These are phyloP conservation scores for Purpureocillium takamizusanense DNA, from an alignment of 2,329 filamentous ascomycete species.

Conservation along the genomic window DNA sequence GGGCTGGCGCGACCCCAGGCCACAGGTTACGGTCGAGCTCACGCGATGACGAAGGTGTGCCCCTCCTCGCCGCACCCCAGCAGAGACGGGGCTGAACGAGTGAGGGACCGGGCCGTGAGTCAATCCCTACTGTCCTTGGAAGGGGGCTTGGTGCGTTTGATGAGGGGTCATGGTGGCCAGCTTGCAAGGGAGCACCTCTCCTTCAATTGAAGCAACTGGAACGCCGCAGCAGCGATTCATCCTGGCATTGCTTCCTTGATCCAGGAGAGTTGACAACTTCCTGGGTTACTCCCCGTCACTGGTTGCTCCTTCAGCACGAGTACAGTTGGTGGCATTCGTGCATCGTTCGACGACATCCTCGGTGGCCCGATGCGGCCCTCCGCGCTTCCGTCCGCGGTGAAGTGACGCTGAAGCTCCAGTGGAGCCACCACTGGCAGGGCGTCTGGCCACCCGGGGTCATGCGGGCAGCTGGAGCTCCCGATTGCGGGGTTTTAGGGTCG, in stretches of 20 bases:
- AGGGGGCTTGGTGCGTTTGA: not conserved
- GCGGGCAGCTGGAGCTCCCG: slow-evolving; percentile 8
- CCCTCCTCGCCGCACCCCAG: not conserved
- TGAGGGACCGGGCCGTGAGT: not conserved
- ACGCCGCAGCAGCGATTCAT: not conserved
- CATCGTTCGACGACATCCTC: not conserved
- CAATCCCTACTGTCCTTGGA: no score
- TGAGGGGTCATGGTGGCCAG: not conserved
- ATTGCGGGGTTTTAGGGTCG: slow-evolving; percentile 16
- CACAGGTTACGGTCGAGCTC: not conserved
- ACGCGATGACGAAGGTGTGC: slow-evolving; percentile 3
- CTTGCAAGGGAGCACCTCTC: no score
- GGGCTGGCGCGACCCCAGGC: no score
- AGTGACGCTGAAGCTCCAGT: not conserved
- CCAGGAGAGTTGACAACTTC: no score
- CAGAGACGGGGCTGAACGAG: not conserved
- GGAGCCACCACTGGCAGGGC: not conserved
- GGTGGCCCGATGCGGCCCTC: slow-evolving; percentile 1
- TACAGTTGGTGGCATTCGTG: no score
- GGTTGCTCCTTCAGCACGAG: no score
- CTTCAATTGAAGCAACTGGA: no score
- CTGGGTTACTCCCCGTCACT: no score
- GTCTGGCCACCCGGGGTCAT: slow-evolving; percentile 14
- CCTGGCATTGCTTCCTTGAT: not conserved
- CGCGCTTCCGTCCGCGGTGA: not conserved